phyloP scores from a whole-genome alignment of 352 stramenopile genomes.

The Phytophthora syringae region DNA sequence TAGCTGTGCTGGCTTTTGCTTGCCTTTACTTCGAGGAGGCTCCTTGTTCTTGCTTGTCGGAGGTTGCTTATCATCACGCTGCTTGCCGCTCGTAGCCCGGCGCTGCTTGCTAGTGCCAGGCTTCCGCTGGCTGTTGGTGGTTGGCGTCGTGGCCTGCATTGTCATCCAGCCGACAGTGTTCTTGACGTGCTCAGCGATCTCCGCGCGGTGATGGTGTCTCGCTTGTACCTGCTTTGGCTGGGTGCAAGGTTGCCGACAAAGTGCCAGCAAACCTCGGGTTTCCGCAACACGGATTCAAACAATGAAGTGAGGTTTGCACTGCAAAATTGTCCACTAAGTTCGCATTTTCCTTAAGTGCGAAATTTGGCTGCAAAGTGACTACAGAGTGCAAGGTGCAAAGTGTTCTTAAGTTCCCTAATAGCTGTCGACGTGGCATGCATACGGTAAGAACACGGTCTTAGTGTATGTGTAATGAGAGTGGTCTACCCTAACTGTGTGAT shows the following conservation, averaged over 20 bases:
- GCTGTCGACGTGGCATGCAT: no score
- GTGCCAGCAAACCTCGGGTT: neutral
- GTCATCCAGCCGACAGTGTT: neutral
- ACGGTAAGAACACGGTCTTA: no score
- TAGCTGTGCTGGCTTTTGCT: neutral
- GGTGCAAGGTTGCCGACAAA: neutral
- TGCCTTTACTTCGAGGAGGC: no score
- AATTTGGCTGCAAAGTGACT: neutral
- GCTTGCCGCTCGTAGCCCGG: no score
- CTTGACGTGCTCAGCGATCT: neutral
- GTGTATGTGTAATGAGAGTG: no score
- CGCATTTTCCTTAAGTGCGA: neutral
- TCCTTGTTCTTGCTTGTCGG: no score
- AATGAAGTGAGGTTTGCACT: neutral
- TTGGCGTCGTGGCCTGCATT: neutral
- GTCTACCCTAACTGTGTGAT: no score
- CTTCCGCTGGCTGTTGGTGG: no score
- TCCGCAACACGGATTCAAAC: neutral
- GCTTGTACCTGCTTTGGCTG: neutral
- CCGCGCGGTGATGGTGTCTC: neutral
- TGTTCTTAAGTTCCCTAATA: no score
- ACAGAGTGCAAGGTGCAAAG: neutral
- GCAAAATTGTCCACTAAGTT: slow-evolving; percentile 1
- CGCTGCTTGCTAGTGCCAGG: no score
- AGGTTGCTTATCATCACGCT: no score